Percentiles rank a stretch among this genome's conserved stretches.
Evolutionary conservation across 225 moss, liverwort and hornwort species (phyloP).

Genomic region (Physcomitrellopsis africana): DNA sequence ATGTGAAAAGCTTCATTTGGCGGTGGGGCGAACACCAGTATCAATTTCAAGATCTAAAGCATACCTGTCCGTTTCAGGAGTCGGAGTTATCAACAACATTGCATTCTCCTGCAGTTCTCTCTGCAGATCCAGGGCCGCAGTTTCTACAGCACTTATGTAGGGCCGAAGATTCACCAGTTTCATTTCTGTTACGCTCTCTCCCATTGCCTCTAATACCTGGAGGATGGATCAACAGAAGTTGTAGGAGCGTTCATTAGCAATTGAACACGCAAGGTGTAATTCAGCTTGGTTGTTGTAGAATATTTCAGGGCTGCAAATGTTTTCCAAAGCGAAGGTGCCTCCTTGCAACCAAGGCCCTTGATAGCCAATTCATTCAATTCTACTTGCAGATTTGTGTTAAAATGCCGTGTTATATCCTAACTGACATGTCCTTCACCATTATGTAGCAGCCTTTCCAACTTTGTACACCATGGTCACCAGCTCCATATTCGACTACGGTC

Average conservation of each 20-base stretch:
- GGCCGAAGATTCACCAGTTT: constrained; percentile 61
- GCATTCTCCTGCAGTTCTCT: constrained; percentile 62
- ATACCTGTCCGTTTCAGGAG: constrained; percentile 61
- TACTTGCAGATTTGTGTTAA: background rate
- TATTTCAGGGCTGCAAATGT: background rate
- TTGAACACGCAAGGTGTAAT: background rate
- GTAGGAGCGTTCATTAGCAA: constrained; percentile 16
- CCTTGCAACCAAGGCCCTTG: background rate
- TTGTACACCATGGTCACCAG: constrained; percentile 4
- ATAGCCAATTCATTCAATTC: background rate
- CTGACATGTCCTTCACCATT: background rate
- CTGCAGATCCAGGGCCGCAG: constrained; percentile 62
- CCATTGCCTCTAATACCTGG: constrained; percentile 63
- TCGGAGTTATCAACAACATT: constrained; percentile 42
- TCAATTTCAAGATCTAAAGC: background rate
- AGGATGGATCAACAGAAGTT: constrained; percentile 10
- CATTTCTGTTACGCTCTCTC: constrained; percentile 60
- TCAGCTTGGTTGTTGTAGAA: background rate
- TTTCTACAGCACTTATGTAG: constrained; percentile 50
- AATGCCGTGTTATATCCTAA: background rate
- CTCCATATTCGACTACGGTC: background rate
- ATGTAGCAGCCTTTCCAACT: background rate
- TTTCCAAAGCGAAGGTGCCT: background rate
- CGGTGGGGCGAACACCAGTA: background rate
- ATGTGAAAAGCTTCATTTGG: background rate